Evolutionary conservation across 441 rosid species (phyloP).

Genomic region (Eutrema salsugineum): DNA sequence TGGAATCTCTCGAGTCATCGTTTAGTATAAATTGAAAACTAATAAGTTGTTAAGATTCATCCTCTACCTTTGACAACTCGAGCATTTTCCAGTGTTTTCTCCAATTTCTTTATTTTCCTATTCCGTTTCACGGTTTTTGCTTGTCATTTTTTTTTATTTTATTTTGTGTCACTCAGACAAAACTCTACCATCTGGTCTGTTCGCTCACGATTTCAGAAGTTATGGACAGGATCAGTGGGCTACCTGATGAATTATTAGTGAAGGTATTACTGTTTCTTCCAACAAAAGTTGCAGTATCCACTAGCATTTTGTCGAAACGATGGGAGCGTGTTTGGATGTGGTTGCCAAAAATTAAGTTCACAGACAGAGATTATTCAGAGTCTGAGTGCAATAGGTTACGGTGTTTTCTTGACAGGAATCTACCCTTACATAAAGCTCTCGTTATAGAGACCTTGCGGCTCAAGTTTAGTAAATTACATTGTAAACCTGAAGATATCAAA

Average conservation of each 20-base stretch:
- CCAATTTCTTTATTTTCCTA: no score
- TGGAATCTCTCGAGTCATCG: no score
- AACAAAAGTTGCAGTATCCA: neutral
- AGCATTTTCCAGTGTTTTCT: no score
- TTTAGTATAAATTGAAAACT: no score
- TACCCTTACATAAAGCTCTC: no score
- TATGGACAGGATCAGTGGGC: neutral
- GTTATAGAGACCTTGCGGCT: neutral
- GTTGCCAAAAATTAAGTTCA: neutral
- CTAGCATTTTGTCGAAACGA: neutral
- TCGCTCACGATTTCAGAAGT: no score
- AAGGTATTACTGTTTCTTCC: neutral
- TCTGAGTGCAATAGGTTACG: neutral
- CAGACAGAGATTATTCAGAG: neutral
- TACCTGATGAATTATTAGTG: neutral
- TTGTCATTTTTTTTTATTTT: no score
- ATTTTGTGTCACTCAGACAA: no score
- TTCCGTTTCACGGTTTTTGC: no score
- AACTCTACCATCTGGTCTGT: no score
- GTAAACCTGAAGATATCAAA: neutral
- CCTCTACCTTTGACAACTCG: no score
- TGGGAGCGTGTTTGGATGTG: neutral
- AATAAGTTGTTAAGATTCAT: no score
- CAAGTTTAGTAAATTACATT: fast-evolving
- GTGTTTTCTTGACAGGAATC: neutral